These are phyloP conservation scores for Ceratocystis destructans DNA, from an alignment of 2,329 filamentous ascomycete species.

Conservation along the genomic window DNA sequence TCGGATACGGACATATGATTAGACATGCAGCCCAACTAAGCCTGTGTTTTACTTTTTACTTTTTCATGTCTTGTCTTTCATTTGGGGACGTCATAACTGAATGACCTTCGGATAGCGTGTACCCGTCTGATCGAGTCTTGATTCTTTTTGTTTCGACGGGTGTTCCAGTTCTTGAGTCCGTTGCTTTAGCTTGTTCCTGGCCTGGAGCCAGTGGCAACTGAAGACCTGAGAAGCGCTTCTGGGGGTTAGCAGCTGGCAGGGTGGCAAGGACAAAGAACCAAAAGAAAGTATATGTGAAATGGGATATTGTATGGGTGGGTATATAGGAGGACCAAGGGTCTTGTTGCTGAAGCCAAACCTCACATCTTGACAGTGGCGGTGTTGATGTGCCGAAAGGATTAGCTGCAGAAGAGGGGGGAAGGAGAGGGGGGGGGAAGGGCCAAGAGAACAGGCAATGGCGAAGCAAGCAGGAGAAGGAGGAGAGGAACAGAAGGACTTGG, in stretches of 20 bases:
- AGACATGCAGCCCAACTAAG: not conserved
- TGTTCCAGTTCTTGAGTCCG: not conserved
- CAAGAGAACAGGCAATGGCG: not conserved
- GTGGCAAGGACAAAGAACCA: not conserved
- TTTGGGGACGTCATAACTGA: not conserved
- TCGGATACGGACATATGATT: not conserved
- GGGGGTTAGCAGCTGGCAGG: too few species aligned
- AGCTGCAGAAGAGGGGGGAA: not conserved
- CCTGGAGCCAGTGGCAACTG: not conserved
- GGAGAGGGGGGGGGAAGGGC: not conserved
- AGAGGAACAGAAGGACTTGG: not conserved
- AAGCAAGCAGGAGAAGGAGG: not conserved
- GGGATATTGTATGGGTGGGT: not conserved
- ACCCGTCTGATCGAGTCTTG: not conserved
- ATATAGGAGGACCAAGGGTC: not conserved
- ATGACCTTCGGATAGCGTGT: not conserved
- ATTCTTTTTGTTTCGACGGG: conserved; percentile 1
- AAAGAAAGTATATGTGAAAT: not conserved
- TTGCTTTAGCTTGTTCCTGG: not conserved
- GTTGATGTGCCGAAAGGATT: conserved; percentile 5
- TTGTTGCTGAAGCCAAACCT: not conserved
- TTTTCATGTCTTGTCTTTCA: not conserved
- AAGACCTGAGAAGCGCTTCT: not conserved
- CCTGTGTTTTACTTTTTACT: not conserved
- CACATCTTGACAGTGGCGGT: conserved; percentile 1